Conservation (phyloP, 192 early-diverging fungal genomes). For the Thoreauomyces humboldtii region DNA sequence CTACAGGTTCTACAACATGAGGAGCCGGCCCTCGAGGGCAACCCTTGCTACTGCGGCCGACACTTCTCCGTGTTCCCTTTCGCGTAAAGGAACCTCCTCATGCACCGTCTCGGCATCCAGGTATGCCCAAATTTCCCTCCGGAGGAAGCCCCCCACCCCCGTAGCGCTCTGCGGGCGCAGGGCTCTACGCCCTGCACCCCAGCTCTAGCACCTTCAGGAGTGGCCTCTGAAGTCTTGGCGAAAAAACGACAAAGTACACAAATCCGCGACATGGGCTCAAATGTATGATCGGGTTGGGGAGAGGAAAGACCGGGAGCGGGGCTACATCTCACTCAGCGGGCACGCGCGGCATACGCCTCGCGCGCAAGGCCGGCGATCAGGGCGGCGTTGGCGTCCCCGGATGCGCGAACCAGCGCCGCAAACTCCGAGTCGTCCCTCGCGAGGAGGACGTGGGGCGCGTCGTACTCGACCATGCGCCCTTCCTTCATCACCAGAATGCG, state of each 20-base stretch:
- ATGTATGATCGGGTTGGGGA: no score
- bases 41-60: slow-evolving; percentile 65
- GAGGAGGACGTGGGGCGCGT: slow-evolving; percentile 52
- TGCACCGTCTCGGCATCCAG: slow-evolving; percentile 76
- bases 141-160: no score
- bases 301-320: no score
- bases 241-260: no score
- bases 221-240: no score
- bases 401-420: slow-evolving; percentile 38
- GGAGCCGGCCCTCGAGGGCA: slow-evolving; percentile 75
- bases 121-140: no score
- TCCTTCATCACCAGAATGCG: slow-evolving; percentile 46
- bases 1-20: slow-evolving; percentile 73
- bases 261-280: no score
- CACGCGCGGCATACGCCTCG: no score
- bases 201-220: no score
- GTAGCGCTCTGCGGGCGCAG: no score
- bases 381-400: slow-evolving; percentile 41
- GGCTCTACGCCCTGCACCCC: no score
- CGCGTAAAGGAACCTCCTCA: slow-evolving; percentile 65
- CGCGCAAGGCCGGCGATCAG: slow-evolving; percentile 34
- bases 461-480: slow-evolving; percentile 51
- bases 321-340: no score
- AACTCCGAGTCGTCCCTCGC: slow-evolving; percentile 29
- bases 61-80: slow-evolving; percentile 85